phyloP scores from a whole-genome alignment of 768 basidiomycete species.

The Grammothele lineata region DNA sequence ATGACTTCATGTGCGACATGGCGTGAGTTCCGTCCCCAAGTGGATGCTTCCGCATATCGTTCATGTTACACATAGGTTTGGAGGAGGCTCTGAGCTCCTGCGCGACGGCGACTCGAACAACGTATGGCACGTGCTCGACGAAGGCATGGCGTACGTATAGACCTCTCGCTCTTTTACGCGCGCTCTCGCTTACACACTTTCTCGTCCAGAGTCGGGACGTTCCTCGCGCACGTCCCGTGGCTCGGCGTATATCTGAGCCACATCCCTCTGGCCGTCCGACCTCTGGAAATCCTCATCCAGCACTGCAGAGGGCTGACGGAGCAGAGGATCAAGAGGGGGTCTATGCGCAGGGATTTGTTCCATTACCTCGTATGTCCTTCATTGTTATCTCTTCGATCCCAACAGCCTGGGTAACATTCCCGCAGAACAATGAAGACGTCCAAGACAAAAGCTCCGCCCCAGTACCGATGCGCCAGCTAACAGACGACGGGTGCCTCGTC shows the following conservation, averaged over 20 bases:
- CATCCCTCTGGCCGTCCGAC: background rate
- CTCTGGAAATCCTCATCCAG: conserved; percentile 1
- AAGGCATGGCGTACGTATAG: conserved; percentile 42
- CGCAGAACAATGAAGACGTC: conserved; percentile 38
- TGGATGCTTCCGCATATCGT: too few relatives aligned
- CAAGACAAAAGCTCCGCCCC: conserved; percentile 31
- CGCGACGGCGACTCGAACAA: conserved; percentile 32
- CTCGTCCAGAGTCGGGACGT: too few relatives aligned
- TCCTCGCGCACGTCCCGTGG: conserved; percentile 10
- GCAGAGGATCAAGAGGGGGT: conserved; percentile 16
- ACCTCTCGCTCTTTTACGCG: too few relatives aligned
- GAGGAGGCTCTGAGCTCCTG: conserved; percentile 37
- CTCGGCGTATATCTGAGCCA: conserved; percentile 1
- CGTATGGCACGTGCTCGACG: conserved; percentile 41
- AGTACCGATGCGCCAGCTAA: conserved; percentile 33
- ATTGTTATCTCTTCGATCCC: too few relatives aligned
- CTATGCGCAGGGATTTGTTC: conserved; percentile 30
- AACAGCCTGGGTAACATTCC: too few relatives aligned
- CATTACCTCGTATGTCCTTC: conserved; percentile 37
- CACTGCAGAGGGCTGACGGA: conserved; percentile 7
- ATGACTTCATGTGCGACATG: conserved; percentile 40
- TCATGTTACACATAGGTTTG: too few relatives aligned
- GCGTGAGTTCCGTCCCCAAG: too few relatives aligned
- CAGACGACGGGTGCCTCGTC: conserved; percentile 37
- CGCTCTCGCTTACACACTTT: too few relatives aligned